A percentile compares a stretch with the other conserved stretches of the same genome.
These are phyloP conservation scores for Pythium graminicola DNA, from an alignment of 352 stramenopile genomes.

Conservation along the genomic window DNA sequence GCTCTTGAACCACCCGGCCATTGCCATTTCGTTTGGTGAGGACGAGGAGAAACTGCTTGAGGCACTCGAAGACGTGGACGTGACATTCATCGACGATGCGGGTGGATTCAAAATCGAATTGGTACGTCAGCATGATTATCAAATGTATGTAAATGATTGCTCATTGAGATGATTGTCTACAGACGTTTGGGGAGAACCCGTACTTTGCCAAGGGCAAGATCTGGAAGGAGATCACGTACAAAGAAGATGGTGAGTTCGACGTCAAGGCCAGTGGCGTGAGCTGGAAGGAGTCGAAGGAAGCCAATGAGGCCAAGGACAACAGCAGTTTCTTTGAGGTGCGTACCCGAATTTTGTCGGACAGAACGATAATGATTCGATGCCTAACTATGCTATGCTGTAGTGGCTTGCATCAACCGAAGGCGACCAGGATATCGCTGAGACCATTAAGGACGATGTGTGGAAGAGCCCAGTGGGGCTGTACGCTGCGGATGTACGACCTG, in stretches of 20 bases:
- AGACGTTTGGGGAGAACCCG: slow-evolving; percentile 68
- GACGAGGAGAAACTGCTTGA: slow-evolving; percentile 51
- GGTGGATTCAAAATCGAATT: slow-evolving; percentile 72
- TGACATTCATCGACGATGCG: slow-evolving; percentile 54
- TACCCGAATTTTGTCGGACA: too few relatives aligned
- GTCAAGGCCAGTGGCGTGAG: slow-evolving; percentile 46
- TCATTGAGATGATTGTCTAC: neutral
- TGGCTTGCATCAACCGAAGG: slow-evolving; percentile 52
- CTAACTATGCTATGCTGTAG: too few relatives aligned
- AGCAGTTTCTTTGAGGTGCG: slow-evolving; percentile 51
- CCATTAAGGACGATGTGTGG: slow-evolving; percentile 79
- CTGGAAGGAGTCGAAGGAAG: slow-evolving; percentile 56
- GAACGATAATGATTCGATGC: too few relatives aligned
- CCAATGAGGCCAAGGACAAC: slow-evolving; percentile 41
- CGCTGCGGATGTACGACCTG: slow-evolving; percentile 20
- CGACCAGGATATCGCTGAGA: slow-evolving; percentile 55
- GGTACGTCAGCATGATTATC: slow-evolving; percentile 21
- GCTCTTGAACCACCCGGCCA: slow-evolving; percentile 66
- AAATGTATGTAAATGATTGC: neutral
- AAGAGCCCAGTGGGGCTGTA: slow-evolving; percentile 66
- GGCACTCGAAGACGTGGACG: slow-evolving; percentile 44
- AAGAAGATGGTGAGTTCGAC: slow-evolving; percentile 46
- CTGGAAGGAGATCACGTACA: slow-evolving; percentile 70
- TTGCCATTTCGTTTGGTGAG: slow-evolving; percentile 39
- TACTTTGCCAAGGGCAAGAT: slow-evolving; percentile 45